Conservation (phyloP, 2,329 filamentous ascomycete genomes). For the Fusarium solani-melongenae region DNA sequence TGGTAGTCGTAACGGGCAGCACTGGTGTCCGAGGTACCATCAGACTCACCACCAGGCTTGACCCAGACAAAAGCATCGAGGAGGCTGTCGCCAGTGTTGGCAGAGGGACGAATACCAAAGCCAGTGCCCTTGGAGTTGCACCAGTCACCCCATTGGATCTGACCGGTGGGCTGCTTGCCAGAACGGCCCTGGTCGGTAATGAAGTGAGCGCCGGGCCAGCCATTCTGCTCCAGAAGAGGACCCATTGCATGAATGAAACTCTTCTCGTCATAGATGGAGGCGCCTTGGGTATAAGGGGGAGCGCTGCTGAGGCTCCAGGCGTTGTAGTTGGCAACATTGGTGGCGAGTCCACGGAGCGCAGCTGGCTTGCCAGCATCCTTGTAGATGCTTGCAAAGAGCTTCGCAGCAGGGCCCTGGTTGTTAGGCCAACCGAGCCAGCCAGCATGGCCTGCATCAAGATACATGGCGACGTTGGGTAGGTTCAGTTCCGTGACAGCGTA, state of each 20-base stretch:
- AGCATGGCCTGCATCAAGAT: slow-evolving; percentile 67
- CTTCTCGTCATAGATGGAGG: slow-evolving; percentile 63
- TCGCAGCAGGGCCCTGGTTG: slow-evolving; percentile 61
- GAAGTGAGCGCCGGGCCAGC: slow-evolving; percentile 58
- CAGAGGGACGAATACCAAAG: slow-evolving; percentile 71
- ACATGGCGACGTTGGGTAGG: slow-evolving; percentile 67
- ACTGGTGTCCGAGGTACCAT: slow-evolving; percentile 59
- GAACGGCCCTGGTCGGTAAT: slow-evolving; percentile 64
- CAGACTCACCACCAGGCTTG: slow-evolving; percentile 73
- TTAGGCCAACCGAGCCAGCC: slow-evolving; percentile 70
- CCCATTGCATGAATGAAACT: slow-evolving; percentile 74
- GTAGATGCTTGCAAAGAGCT: slow-evolving; percentile 60
- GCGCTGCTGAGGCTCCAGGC: slow-evolving; percentile 54
- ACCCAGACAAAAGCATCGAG: slow-evolving; percentile 77
- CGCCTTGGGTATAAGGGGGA: slow-evolving; percentile 59
- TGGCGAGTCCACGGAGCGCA: slow-evolving; percentile 64
- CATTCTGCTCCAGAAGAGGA: slow-evolving; percentile 63
- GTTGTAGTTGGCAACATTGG: slow-evolving; percentile 71
- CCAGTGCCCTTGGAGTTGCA: slow-evolving; percentile 73
- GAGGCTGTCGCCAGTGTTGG: slow-evolving; percentile 68
- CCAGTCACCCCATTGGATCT: slow-evolving; percentile 73
- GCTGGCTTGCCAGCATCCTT: slow-evolving; percentile 61
- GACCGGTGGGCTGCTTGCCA: slow-evolving; percentile 70
- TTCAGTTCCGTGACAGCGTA: slow-evolving; percentile 65
- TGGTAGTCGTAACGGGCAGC: slow-evolving; percentile 52